A percentile compares a stretch with the other conserved stretches of the same genome.
Conservation (phyloP, 2,329 filamentous ascomycete species). For the Tolypocladium inflatum region DNA sequence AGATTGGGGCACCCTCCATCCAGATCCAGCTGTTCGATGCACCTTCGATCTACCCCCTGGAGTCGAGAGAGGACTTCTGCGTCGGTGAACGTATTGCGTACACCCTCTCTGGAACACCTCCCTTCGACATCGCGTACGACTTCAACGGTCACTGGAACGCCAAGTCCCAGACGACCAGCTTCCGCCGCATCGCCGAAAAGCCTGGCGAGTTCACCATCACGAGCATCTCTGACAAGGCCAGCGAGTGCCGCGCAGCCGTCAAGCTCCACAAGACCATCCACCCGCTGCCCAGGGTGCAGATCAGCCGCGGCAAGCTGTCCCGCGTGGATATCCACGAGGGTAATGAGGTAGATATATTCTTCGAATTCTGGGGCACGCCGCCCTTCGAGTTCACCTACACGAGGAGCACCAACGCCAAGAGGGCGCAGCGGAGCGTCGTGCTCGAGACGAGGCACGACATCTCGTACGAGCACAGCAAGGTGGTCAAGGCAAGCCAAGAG, state of each 20-base stretch:
- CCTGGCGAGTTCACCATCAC: slow-evolving; percentile 85
- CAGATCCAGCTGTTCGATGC: slow-evolving; percentile 90
- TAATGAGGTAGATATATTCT: slow-evolving; percentile 83
- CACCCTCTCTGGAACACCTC: slow-evolving; percentile 79
- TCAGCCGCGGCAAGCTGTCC: slow-evolving; percentile 72
- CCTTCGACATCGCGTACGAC: slow-evolving; percentile 87
- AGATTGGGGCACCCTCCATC: slow-evolving; percentile 63
- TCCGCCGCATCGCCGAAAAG: slow-evolving; percentile 86
- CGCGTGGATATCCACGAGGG: slow-evolving; percentile 95
- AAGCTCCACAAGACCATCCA: slow-evolving; percentile 79
- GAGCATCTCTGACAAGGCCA: slow-evolving; percentile 77
- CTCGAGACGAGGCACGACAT: slow-evolving; percentile 87
- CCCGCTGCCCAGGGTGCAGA: slow-evolving; percentile 81
- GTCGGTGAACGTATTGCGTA: slow-evolving; percentile 93
- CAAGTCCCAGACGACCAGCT: slow-evolving; percentile 68
- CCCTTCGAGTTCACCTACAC: slow-evolving; percentile 98
- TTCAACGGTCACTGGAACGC: slow-evolving; percentile 81
- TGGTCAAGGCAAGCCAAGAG: slow-evolving; percentile 79
- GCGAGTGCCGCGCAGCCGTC: slow-evolving; percentile 74
- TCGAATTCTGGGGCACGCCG: slow-evolving; percentile 90
- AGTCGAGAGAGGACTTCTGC: slow-evolving; percentile 80
- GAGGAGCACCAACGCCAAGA: slow-evolving; percentile 74
- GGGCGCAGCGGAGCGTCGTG: slow-evolving; percentile 67
- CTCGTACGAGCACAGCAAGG: slow-evolving; percentile 72
- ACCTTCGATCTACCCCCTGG: slow-evolving; percentile 79